These are phyloP conservation scores for Petunia secreta DNA, from an alignment of 257 asterid genomes.

Conservation along the genomic window DNA sequence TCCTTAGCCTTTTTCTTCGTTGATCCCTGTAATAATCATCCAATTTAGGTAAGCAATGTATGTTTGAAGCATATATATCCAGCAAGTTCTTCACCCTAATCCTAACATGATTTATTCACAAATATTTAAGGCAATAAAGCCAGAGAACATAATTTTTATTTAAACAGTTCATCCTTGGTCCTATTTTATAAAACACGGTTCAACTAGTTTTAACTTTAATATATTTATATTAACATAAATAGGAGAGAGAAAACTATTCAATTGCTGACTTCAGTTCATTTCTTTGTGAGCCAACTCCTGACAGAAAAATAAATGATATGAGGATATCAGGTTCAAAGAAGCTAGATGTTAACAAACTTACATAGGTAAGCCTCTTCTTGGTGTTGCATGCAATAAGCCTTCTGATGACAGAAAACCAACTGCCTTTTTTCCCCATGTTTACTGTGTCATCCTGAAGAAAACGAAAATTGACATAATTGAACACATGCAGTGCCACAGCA, in stretches of 20 bases:
- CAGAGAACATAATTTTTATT: background rate
- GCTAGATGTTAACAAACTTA: conserved; percentile 38
- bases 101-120: background rate
- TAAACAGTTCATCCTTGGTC: background rate
- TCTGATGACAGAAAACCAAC: conserved; percentile 94
- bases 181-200: background rate
- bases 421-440: conserved; percentile 94
- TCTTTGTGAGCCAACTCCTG: background rate
- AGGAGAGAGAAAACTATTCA: conserved; percentile 5
- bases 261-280: background rate
- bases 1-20: conserved; percentile 71
- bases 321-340: background rate
- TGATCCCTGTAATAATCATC: conserved; percentile 47
- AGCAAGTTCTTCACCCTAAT: background rate
- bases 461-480: background rate
- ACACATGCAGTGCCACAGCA: background rate
- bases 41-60: background rate
- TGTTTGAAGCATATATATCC: background rate
- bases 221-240: background rate
- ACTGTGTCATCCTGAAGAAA: conserved; percentile 56
- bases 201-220: background rate
- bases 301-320: background rate
- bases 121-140: conserved; percentile 8
- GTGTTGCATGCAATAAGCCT: conserved; percentile 68
- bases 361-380: conserved; percentile 65